A percentile compares a stretch with the other conserved stretches of the same genome.
Conservation (phyloP, 352 stramenopile genomes). For the Phytophthora pluvialis region DNA sequence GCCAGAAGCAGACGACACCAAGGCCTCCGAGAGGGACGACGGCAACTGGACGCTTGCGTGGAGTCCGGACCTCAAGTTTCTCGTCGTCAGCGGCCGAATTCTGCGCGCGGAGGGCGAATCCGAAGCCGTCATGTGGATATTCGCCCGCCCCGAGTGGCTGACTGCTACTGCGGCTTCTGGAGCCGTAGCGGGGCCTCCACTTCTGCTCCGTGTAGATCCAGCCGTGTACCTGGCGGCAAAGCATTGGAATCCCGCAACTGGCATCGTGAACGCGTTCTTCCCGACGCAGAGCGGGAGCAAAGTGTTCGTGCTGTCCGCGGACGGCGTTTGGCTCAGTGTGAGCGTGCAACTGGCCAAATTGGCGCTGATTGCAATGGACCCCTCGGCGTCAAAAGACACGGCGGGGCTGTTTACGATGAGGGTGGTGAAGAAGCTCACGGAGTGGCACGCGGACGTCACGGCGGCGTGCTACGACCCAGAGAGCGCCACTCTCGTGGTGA, state of each 20-base stretch:
- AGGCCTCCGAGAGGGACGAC: background rate
- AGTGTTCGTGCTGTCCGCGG: constrained; percentile 49
- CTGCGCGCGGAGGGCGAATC: constrained; percentile 17
- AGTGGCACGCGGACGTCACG: constrained; percentile 68
- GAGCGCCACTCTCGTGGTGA: constrained; percentile 57
- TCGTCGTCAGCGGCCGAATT: constrained; percentile 51
- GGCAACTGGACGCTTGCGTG: constrained; percentile 45
- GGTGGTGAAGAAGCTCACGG: constrained; percentile 47
- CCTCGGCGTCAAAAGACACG: constrained; percentile 7
- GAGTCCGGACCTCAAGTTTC: constrained; percentile 61
- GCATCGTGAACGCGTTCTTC: constrained; percentile 55
- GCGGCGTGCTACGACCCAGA: constrained; percentile 47
- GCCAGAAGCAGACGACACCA: background rate
- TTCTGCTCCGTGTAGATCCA: constrained; percentile 47
- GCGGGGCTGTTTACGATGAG: constrained; percentile 45
- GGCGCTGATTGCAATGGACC: constrained; percentile 43
- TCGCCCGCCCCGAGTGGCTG: constrained; percentile 49
- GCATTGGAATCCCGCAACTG: constrained; percentile 44
- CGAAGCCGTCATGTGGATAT: constrained; percentile 53
- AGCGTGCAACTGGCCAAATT: constrained; percentile 60
- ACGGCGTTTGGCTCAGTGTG: constrained; percentile 52
- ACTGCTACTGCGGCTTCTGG: constrained; percentile 20
- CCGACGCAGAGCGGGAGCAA: constrained; percentile 35
- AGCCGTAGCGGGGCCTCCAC: background rate
- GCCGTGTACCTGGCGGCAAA: constrained; percentile 46